Evolutionary conservation across 169 alveolate genomes (phyloP).

Genomic region (Eimeria tenella): DNA sequence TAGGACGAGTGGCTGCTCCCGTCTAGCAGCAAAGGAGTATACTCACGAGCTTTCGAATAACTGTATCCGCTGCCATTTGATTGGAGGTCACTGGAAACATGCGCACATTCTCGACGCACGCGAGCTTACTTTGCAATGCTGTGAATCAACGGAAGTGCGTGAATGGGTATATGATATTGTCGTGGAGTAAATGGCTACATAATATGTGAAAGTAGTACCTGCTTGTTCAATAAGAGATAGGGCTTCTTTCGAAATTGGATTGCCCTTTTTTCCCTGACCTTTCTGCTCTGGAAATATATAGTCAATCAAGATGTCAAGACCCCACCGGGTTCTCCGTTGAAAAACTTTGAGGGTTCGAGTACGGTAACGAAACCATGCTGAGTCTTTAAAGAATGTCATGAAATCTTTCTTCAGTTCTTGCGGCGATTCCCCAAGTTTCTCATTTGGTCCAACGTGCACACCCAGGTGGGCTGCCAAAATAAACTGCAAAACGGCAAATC

Average conservation of each 20-base stretch:
- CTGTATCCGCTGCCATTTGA: constrained; percentile 17
- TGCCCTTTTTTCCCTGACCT: background rate
- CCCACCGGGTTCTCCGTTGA: constrained; percentile 41
- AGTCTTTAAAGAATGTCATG: constrained; percentile 50
- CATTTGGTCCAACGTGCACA: constrained; percentile 29
- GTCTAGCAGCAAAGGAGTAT: background rate
- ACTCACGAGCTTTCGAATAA: background rate
- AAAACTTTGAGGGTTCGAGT: background rate
- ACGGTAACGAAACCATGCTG: constrained; percentile 63
- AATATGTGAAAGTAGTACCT: constrained; percentile 5
- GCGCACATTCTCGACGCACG: background rate
- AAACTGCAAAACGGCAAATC: constrained; percentile 42
- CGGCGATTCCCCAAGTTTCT: background rate
- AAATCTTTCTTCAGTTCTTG: constrained; percentile 30
- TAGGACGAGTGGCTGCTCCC: background rate
- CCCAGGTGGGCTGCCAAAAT: constrained; percentile 58
- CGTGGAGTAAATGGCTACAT: too few species aligned
- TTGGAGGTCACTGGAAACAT: constrained; percentile 37
- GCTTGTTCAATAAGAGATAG: constrained; percentile 22
- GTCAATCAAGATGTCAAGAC: constrained; percentile 41
- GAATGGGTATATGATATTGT: too few species aligned
- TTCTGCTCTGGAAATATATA: constrained; percentile 36
- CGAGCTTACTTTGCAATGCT: background rate
- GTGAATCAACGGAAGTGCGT: too few species aligned
- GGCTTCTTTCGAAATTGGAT: constrained; percentile 4